Evolutionary conservation across 495 filamentous ascomycete species (phyloP).

Genomic region (Xylaria palmicola): DNA sequence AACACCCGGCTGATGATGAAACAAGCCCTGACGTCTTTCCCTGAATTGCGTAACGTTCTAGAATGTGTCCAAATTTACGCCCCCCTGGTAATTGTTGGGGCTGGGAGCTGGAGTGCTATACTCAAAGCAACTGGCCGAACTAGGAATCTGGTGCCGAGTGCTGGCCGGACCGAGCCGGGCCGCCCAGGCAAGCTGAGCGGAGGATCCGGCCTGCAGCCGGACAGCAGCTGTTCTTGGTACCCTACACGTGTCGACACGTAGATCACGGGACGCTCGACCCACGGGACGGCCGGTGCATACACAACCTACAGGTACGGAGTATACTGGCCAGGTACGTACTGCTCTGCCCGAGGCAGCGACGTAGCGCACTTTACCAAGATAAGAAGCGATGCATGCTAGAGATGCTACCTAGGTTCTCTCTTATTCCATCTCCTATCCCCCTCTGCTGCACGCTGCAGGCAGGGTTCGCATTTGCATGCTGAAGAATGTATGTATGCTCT

Average conservation of each 20-base stretch:
- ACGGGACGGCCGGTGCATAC: not conserved
- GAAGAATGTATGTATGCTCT: not conserved
- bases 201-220: not conserved
- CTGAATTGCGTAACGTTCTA: too few species aligned
- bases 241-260: conserved; percentile 4
- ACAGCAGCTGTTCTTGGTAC: conserved; percentile 11
- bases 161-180: not conserved
- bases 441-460: not conserved
- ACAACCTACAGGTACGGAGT: too few species aligned
- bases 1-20: too few species aligned
- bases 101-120: too few species aligned
- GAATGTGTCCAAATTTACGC: too few species aligned
- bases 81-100: too few species aligned
- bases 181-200: not conserved
- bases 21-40: too few species aligned
- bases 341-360: too few species aligned
- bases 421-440: not conserved
- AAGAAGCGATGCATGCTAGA: not conserved
- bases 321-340: too few species aligned
- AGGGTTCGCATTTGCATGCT: not conserved
- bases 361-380: too few species aligned
- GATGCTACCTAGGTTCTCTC: not conserved
- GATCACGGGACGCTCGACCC: conserved; percentile 1
- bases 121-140: not conserved
- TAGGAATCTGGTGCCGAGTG: not conserved